Conservation (phyloP, 768 basidiomycete species). For the Phaeolepiota aurea region DNA sequence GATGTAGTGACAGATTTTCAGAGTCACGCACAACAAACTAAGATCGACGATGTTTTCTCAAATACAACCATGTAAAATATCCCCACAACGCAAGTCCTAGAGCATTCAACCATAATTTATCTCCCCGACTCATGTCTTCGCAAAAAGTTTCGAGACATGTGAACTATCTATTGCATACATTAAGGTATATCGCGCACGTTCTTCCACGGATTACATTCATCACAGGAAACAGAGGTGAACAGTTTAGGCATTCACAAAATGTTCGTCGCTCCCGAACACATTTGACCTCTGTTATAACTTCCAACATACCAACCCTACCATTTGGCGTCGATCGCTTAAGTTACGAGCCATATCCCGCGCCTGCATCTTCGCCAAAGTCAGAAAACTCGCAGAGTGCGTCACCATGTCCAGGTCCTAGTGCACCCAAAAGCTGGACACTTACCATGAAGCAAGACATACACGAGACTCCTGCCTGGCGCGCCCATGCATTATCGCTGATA, state of each 20-base stretch:
- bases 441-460: conserved; percentile 18
- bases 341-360: conserved; percentile 6
- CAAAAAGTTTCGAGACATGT: conserved; percentile 22
- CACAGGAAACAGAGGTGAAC: conserved; percentile 46
- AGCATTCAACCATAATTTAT: no score
- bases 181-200: conserved; percentile 35
- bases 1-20: no score
- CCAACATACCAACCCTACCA: conserved; percentile 39
- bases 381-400: conserved; percentile 7
- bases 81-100: no score
- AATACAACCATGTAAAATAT: no score
- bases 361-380: background rate
- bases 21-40: no score
- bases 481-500: conserved; percentile 45
- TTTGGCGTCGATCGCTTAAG: conserved; percentile 26
- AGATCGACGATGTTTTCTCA: no score
- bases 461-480: conserved; percentile 38
- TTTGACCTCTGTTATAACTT: conserved; percentile 16
- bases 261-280: conserved; percentile 26
- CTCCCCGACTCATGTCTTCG: conserved; percentile 10
- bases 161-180: conserved; percentile 40
- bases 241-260: conserved; percentile 61
- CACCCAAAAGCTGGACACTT: conserved; percentile 53
- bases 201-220: conserved; percentile 1
- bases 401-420: conserved; percentile 36